Base-by-base conservation (phyloP, 805 yeast genomes). In the Zygotorulaspora chibaensis region DNA sequence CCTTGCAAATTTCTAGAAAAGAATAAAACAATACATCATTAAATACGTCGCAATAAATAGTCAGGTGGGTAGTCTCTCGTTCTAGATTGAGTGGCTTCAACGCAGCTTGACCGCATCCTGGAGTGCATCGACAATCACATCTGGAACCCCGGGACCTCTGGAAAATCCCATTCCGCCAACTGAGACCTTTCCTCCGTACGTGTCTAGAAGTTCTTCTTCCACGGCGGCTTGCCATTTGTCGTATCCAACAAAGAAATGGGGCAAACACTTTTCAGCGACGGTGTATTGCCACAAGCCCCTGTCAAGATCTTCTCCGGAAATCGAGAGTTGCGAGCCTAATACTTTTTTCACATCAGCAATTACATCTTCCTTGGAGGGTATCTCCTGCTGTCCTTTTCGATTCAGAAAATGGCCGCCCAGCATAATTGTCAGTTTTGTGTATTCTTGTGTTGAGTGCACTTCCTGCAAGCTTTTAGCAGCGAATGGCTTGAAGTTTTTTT, bases 141-240 rank as follows among this genome's bases (percentile, higher is more conserved):
- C 96, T 1, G 96, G 96, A 2, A 90, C 90, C 1, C 96, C 96
- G 8, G 87, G 81, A 1, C 95, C 91, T 36, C 75, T 78, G 8
- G 88, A 85, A 53, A 85, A 80, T 2, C 81, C 73, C 81, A 86
- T 87, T 0, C 97, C 97, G 15, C 93, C 89, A 2, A 85, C 57
- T 0, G 80, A 74, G 11, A 83, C 57, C 34, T 67, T 67, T 29
- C 73, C 68, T 1, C 61, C 52, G 54, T 70, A 77, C 12, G 66
- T 65, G 1, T 60, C 47, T 2, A 63, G 43, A 3, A 76, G 45
- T n/a, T 59, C 53, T 15, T 57, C 45, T 28, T 69, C 62, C 23
- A 74, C 68, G 12, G 65, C 51, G 2, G 65, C 48, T 37, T 70
- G 71, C 48, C 72, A 56, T 3, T 69, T 73, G 15, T 71, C 69